Base-by-base conservation (phyloP, 768 basidiomycete genomes). In the Multifurca ochricompacta region DNA sequence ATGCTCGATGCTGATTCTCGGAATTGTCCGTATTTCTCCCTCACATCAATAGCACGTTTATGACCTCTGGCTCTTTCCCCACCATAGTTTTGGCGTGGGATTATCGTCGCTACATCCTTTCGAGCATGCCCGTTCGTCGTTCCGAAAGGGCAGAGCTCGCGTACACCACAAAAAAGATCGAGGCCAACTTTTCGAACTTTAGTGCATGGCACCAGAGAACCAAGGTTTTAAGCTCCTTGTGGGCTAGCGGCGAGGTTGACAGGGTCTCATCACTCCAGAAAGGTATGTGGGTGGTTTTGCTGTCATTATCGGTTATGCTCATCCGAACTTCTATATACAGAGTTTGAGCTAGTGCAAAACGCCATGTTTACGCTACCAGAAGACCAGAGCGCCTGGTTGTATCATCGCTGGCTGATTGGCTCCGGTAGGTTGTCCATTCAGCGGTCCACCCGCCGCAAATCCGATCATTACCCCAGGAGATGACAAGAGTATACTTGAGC, bases 161-260 rank as follows among this genome's bases (percentile, higher is more conserved):
- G 0, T 98, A 90, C 65, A 98, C 96, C 2, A 82, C 79, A 40
- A 79, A 78, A 56, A 98, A 97, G 74, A 98, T 99, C 60, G 85
- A 88, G 68, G 73, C 85, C 45, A 97, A 91, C 64, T 93, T 98
- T 66, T 95, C 91, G 31, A 98, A 99, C 67, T 98, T 96, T 67
- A 95, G 92, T 59, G 96, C 96, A 19, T 99, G 96, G 96, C 96
- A 99, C 68, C 93, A 96, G 62, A 82, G 96, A 31, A 90, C 91
- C 1, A 95, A 92, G 64, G 74, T 92, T 7, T 73, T 89, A 27
- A 65, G 75, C 0, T 75, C 74, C 3, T 64, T 94, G 16, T 91
- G 89, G 86, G 75, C 74, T 32, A 67, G 67, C 28, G 81, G 78
- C 16, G 71, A 75, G 58, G 64, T 79, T 11, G 77, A 84, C 51